Evolutionary conservation across 805 yeast genomes (phyloP).

Genomic region (Tetrapisispora phaffii): DNA sequence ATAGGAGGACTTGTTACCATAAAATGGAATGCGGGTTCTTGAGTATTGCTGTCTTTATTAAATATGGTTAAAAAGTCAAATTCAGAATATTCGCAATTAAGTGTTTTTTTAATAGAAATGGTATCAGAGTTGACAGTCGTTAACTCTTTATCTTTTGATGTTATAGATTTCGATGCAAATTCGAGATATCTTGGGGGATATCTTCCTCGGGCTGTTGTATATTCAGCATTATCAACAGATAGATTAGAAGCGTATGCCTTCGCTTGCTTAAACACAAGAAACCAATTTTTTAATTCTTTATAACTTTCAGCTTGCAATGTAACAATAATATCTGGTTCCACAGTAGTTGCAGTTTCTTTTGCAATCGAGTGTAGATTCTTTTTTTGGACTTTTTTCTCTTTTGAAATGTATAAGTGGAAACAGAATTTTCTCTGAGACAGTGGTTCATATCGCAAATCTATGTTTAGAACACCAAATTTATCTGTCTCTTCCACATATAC

Average conservation of each 20-base stretch:
- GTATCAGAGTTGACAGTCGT: constrained; percentile 9
- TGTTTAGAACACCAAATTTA: constrained; percentile 69
- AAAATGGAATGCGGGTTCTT: constrained; percentile 15
- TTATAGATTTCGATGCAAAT: constrained; percentile 52
- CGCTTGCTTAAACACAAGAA: constrained; percentile 53
- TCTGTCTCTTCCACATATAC: constrained; percentile 81
- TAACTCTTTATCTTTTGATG: constrained; percentile 36
- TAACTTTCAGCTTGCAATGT: constrained; percentile 68
- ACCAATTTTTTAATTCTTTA: constrained; percentile 61
- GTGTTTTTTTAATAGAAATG: constrained; percentile 23
- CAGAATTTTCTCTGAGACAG: constrained; percentile 71
- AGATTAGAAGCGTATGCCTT: constrained; percentile 39
- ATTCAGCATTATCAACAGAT: constrained; percentile 25
- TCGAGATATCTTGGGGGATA: constrained; percentile 58
- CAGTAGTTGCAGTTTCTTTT: not conserved
- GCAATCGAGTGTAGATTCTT: not conserved
- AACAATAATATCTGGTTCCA: constrained; percentile 23
- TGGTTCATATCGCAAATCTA: constrained; percentile 48
- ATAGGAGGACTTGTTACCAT: constrained; percentile 51
- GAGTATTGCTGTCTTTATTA: constrained; percentile 7
- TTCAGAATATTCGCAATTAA: constrained; percentile 16
- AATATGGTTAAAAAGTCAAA: constrained; percentile 13
- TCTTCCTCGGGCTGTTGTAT: constrained; percentile 44
- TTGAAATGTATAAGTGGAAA: constrained; percentile 46
- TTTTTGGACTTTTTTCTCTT: not conserved